Evolutionary conservation across 2,329 filamentous ascomycete species (phyloP), one percentile per base, ranked within the genome.

Genomic region (Bipolaris cookei): DNA sequence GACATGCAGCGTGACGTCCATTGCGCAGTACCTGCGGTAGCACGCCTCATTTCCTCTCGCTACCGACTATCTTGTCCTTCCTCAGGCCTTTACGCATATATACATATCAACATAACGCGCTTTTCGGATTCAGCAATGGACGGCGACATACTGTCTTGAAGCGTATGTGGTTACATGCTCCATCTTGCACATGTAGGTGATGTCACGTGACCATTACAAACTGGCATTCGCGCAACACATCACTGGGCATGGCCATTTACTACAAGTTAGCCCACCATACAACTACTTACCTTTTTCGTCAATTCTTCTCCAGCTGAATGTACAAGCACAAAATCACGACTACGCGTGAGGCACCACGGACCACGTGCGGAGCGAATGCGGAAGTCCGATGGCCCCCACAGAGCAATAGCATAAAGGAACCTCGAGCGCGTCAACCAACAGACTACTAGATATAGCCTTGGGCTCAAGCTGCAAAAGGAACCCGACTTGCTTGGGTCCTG

Each of bases 351-450:
- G 6, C 32, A 14, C 39, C 43, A 49, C n/a, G 43, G 42, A 38
- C 39, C 44, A 49, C 7, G 38, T 53, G 32, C 50, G 44, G 50
- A 49, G 25, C 21, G 23, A 49, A 21, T 28, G 39, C 54, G 38
- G 30, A 57, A 54, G 13, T 49, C 43, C 44, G 54, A 50, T 52
- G 20, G 18, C 30, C 32, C 28, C 38, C 23, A 21, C 38, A 32
- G 49, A 44, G 43, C 54, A 16, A 7, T 25, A 23, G 16, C n/a
- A 28, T 25, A 44, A 44, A 44, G 25, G 28, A 18, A 16, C 13
- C 20, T 30, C 38, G 11, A 13, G 21, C 35, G 28, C 37, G 21
- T 30, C 2, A 41, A n/a, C 16, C 18, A 32, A 34, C n/a, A 32
- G 25, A 28, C n/a, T 4, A 13, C 37, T 21, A 6, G 5, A 34